Evolutionary conservation across 139 green algal genomes (phyloP), one percentile per base, ranked within the genome.

Genomic region (Chlorella sp.): DNA sequence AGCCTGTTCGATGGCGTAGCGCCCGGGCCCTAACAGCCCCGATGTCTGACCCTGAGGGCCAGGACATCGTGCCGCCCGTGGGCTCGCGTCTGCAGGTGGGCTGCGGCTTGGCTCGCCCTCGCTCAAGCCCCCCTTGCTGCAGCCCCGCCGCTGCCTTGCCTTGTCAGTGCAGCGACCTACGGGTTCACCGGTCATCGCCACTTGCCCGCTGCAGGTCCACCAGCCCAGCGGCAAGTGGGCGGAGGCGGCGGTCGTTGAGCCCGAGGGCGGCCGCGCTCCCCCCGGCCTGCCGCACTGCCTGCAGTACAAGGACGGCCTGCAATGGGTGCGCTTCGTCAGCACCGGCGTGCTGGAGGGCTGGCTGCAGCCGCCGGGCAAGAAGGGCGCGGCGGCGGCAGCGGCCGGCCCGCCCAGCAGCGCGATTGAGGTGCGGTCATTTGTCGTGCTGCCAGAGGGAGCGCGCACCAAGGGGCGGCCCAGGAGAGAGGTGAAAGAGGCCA

Each of bases 321-420:
- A 70, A 58, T 82, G 76, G 76, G 76, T 64, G 26, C 58, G 54
- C 7, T 32, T 82, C 2, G 76, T 40, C 14, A n/a, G 24, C 36
- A 51, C 24, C 76, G 30, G 51, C 76, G 76, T 82, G 36, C 26
- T 82, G 76, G 22, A 69, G 76, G 54, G 54, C 13, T 82, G 54
- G 54, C 36, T 20, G 17, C 48, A 14, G 34, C 76, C 51, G 51
- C 51, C 51, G 14, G 51, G 51, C 36, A 68, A 82, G 36, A 34
- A 20, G 28, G 76, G 20, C 26, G 54, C 54, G 19, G 46, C 14
- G 9, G 43, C 43, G 30, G 73, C 54, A n/a, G 54, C 76, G 0
- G 36, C 76, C 4, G 54, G 34, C 38, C 54, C 76, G 16, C 51
- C 51, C 22, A 60, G 51, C 13, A 24, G 51, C 26, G 36, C 76